phyloP scores from a whole-genome alignment of 106 monocot genomes.

The Allium cepa region DNA sequence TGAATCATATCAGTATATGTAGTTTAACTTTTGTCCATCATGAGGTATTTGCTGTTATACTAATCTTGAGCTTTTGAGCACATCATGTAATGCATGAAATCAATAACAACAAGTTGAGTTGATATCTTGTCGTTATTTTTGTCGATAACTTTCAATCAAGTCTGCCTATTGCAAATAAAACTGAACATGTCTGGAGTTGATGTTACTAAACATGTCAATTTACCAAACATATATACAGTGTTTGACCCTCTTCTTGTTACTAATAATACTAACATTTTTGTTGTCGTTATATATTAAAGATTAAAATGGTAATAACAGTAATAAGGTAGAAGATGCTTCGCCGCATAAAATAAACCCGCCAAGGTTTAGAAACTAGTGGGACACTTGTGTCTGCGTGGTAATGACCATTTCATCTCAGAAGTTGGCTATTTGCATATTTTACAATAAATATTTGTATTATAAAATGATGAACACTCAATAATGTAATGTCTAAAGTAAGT shows the following conservation, averaged over 20 bases:
- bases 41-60: too few relatives aligned
- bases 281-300: not conserved
- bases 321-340: not conserved
- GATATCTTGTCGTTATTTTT: not conserved
- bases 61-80: too few relatives aligned
- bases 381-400: not conserved
- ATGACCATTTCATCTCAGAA: constrained; percentile 3
- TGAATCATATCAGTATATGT: too few relatives aligned
- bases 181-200: not conserved
- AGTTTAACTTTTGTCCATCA: too few relatives aligned
- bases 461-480: constrained; percentile 2
- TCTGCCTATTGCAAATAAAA: not conserved
- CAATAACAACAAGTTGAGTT: not conserved
- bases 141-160: not conserved
- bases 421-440: not conserved
- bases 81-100: not conserved
- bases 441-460: not conserved
- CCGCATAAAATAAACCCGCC: not conserved
- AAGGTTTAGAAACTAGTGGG: not conserved
- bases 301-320: not conserved
- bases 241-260: not conserved
- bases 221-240: not conserved
- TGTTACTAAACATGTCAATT: not conserved
- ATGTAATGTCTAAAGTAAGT: constrained; percentile 5
- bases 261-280: not conserved